Base-by-base conservation (phyloP, 2,329 filamentous ascomycete species). In the Phyllosticta citribraziliensis region DNA sequence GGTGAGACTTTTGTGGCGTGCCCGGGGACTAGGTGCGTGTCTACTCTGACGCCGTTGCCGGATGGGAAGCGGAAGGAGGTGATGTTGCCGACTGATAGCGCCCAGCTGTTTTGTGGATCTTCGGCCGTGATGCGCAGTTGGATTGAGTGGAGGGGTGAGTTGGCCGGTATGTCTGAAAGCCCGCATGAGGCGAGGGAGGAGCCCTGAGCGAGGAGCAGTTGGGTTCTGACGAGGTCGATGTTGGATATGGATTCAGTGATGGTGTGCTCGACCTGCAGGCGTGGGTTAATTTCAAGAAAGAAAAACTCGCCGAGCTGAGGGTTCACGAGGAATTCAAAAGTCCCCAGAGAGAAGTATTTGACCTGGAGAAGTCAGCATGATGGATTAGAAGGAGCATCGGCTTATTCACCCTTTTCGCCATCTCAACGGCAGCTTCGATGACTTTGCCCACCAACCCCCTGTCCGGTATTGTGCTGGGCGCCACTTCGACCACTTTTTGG, bases 291-390 rank as follows among this genome's bases (percentile, higher is more conserved):
- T 66, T 86, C 83, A 5, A 86, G 70, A 65, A 86, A 85, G 70
- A 79, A 85, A 68, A 80, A 83, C 24, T 82, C 77, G 1, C 69
- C 68, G 0, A 71, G 77, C 0, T 70, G 63, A 11, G 79, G 77
- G 61, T 81, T 81, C 12, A 85, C 76, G 0, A 88, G 74, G 62
- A 87, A 87, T 67, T 88, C 85, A 64, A 86, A 86, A 0, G 84
- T 87, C 9, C 84, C 85, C 0, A 87, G 73, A 0, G 81, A 85
- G 55, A 75, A 73, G 68, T 87, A 87, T 3, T 75, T 71, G 57
- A 84, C 78, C 72, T 79, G 63, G 60, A 70, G 1, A 24, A 1
- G 2, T 56, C 20, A 56, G 52, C 25, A n/a, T 57, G 1, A 14
- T 12, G 33, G 12, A 30, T 6, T 22, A n/a, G 20, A 54, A 54